phyloP scores from a whole-genome alignment of 768 basidiomycete species.

The Termitomyces bulborhizus region DNA sequence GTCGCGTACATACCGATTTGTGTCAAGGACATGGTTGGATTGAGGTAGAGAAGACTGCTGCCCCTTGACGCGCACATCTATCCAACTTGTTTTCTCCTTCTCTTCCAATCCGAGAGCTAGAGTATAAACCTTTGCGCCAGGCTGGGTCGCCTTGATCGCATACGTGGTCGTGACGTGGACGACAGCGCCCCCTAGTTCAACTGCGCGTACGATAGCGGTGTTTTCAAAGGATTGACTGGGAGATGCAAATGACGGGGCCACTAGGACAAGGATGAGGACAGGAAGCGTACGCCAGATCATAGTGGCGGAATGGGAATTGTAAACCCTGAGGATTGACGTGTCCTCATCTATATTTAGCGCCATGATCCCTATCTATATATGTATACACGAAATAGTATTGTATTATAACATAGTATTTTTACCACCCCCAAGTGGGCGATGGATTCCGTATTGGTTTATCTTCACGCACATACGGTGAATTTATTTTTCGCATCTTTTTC shows the following conservation, averaged over 20 bases:
- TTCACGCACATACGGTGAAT: slow-evolving; percentile 74
- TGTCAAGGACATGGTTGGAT: slow-evolving; percentile 40
- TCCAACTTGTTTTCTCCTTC: slow-evolving; percentile 62
- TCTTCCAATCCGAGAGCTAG: slow-evolving; percentile 62
- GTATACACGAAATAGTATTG: slow-evolving; percentile 5
- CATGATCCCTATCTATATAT: background rate
- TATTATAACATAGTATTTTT: slow-evolving; percentile 20
- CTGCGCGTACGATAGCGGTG: slow-evolving; percentile 79
- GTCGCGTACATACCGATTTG: slow-evolving; percentile 39
- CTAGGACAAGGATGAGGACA: slow-evolving; percentile 37
- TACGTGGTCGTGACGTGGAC: slow-evolving; percentile 89
- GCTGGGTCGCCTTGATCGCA: slow-evolving; percentile 67
- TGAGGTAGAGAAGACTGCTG: slow-evolving; percentile 46
- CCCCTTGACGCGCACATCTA: slow-evolving; percentile 80
- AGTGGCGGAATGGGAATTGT: slow-evolving; percentile 17
- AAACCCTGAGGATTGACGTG: slow-evolving; percentile 31
- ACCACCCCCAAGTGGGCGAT: slow-evolving; percentile 75
- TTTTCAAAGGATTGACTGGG: slow-evolving; percentile 68
- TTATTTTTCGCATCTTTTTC: slow-evolving; percentile 69
- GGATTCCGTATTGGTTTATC: slow-evolving; percentile 75
- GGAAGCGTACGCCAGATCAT: slow-evolving; percentile 42
- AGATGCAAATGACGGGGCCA: slow-evolving; percentile 30
- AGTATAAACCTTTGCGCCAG: slow-evolving; percentile 57
- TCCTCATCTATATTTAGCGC: slow-evolving; percentile 19
- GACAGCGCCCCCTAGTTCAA: slow-evolving; percentile 86